phyloP scores from a whole-genome alignment of 768 basidiomycete genomes.

The Pleurotus salmoneostramineus region DNA sequence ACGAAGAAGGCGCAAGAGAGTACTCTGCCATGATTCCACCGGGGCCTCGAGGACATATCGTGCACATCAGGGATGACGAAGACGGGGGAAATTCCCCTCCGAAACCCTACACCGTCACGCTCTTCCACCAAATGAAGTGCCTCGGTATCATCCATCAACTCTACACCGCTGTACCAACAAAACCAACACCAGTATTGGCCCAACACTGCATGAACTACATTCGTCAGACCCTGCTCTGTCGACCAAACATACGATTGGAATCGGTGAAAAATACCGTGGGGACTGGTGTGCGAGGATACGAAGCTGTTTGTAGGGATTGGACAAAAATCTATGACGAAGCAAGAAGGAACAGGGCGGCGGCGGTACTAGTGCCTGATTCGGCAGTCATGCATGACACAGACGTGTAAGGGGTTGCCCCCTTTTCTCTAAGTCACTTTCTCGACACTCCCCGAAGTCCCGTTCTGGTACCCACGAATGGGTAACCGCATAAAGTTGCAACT shows the following conservation, averaged over 20 bases:
- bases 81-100: neutral
- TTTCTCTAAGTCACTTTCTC: no score
- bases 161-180: constrained; percentile 9
- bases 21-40: constrained; percentile 24
- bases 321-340: constrained; percentile 13
- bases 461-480: no score
- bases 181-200: neutral
- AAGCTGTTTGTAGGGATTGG: constrained; percentile 16
- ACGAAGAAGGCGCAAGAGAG: constrained; percentile 16
- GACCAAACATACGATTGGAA: constrained; percentile 16
- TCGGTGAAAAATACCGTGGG: constrained; percentile 10
- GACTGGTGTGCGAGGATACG: constrained; percentile 8
- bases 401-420: no score
- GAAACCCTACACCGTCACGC: constrained; percentile 25
- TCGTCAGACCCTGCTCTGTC: constrained; percentile 26
- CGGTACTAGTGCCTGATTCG: no score
- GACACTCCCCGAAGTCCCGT: no score
- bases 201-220: constrained; percentile 30
- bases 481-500: no score
- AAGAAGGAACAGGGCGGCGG: constrained; percentile 17
- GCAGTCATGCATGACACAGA: no score
- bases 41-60: constrained; percentile 24
- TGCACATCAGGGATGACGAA: constrained; percentile 17
- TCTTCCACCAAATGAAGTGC: constrained; percentile 38
- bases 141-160: constrained; percentile 27